Conservation (phyloP, 169 alveolate genomes). For the Plasmodium malariae region DNA sequence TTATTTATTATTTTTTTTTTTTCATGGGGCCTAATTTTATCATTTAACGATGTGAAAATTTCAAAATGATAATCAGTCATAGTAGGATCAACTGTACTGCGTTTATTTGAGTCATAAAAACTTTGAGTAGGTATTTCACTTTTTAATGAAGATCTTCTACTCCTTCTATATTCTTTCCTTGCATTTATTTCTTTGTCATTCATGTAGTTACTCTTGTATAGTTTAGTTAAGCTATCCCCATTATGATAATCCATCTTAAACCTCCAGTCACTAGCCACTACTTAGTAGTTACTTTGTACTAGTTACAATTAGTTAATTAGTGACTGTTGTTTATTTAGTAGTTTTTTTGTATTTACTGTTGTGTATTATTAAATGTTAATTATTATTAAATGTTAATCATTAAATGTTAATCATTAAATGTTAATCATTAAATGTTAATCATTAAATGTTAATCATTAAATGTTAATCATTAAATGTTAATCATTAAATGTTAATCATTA, state of each 20-base stretch:
- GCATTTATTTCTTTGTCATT: not conserved
- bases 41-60: slow-evolving; percentile 36
- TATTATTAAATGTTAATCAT: too few relatives aligned
- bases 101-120: not conserved
- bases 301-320: too few relatives aligned
- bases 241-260: not conserved
- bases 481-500: too few relatives aligned
- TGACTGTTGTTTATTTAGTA: too few relatives aligned
- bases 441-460: too few relatives aligned
- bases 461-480: too few relatives aligned
- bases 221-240: not conserved
- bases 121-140: slow-evolving; percentile 1
- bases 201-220: slow-evolving; percentile 5
- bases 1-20: slow-evolving; percentile 5
- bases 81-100: not conserved
- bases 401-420: too few relatives aligned
- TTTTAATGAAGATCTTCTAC: slow-evolving; percentile 7
- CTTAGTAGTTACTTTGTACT: not conserved
- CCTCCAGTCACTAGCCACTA: not conserved
- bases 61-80: slow-evolving; percentile 44
- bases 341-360: not conserved
- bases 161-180: not conserved
- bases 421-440: too few relatives aligned
- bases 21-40: slow-evolving; percentile 20
- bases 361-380: not conserved